These are phyloP conservation scores for Yarrowia sp. DNA, from an alignment of 805 yeast species.

Conservation along the genomic window DNA sequence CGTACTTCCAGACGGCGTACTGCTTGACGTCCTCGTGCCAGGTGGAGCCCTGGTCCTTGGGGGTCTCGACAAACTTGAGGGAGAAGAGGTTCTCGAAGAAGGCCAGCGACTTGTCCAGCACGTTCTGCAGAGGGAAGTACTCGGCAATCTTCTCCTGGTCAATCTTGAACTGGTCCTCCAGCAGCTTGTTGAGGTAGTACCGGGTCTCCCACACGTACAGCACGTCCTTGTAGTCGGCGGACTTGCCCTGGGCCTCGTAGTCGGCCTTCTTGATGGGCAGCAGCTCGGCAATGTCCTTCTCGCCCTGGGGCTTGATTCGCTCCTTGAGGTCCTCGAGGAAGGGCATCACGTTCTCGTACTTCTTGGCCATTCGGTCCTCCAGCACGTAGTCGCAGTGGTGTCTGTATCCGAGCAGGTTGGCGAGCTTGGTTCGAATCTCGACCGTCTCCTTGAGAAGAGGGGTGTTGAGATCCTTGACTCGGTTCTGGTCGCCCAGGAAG, in stretches of 20 bases:
- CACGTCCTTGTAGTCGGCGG: slow-evolving; percentile 47
- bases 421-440: slow-evolving; percentile 65
- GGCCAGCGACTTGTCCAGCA: slow-evolving; percentile 71
- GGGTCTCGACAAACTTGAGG: slow-evolving; percentile 65
- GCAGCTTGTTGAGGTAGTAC: slow-evolving; percentile 67
- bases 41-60: slow-evolving; percentile 50
- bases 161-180: slow-evolving; percentile 73
- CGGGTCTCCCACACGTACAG: slow-evolving; percentile 77
- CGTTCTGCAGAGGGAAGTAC: slow-evolving; percentile 75
- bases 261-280: slow-evolving; percentile 62
- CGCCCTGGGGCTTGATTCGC: slow-evolving; percentile 67
- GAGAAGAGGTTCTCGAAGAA: slow-evolving; percentile 75
- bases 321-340: slow-evolving; percentile 68
- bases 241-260: slow-evolving; percentile 55
- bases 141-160: slow-evolving; percentile 76
- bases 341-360: slow-evolving; percentile 61
- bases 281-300: slow-evolving; percentile 59
- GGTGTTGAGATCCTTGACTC: slow-evolving; percentile 66
- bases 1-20: slow-evolving; percentile 68
- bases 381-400: slow-evolving; percentile 73
- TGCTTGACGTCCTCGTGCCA: slow-evolving; percentile 86
- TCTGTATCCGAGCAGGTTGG: slow-evolving; percentile 68
- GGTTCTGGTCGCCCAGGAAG: slow-evolving; percentile 70
- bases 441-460: slow-evolving; percentile 66
- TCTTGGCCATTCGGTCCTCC: slow-evolving; percentile 84